Evolutionary conservation across 2,329 filamentous ascomycete species (phyloP).

Genomic region (Aspergillus pseudoterreus): DNA sequence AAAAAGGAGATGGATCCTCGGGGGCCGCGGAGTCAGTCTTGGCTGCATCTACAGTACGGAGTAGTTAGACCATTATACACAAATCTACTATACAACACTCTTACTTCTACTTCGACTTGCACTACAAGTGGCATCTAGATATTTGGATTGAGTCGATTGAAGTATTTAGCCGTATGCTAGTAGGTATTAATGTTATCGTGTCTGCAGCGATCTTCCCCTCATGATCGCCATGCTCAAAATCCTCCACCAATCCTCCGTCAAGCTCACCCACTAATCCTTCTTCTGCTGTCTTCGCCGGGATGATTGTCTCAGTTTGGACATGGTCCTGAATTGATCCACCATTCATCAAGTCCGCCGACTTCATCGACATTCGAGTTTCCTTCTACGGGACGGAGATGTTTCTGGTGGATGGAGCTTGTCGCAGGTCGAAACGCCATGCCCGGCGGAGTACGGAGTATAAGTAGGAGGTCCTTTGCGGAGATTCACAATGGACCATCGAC

Average conservation of each 20-base stretch:
- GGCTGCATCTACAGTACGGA: not conserved
- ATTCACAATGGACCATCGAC: not conserved
- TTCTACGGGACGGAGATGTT: not conserved
- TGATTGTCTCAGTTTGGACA: slow-evolving; percentile 8
- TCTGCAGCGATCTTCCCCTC: too few relatives aligned
- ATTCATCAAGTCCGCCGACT: slow-evolving; percentile 1
- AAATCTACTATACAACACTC: not conserved
- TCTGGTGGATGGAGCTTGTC: slow-evolving; percentile 2
- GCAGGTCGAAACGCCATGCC: not conserved
- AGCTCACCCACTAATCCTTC: slow-evolving; percentile 3
- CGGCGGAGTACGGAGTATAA: not conserved
- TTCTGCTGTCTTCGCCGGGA: not conserved
- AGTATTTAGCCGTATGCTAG: too few relatives aligned
- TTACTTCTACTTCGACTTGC: not conserved
- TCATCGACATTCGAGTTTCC: slow-evolving; percentile 1
- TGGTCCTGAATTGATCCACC: slow-evolving; percentile 5
- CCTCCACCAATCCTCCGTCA: slow-evolving; percentile 2
- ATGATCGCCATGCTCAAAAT: not conserved
- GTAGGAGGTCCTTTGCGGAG: not conserved
- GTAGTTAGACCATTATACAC: not conserved
- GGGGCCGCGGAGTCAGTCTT: not conserved
- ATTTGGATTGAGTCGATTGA: too few relatives aligned
- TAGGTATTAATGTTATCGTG: too few relatives aligned
- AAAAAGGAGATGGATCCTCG: not conserved
- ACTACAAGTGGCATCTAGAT: not conserved